Base-by-base conservation (phyloP, 805 yeast genomes). In the Hemisphaericaspora nanyangensis region DNA sequence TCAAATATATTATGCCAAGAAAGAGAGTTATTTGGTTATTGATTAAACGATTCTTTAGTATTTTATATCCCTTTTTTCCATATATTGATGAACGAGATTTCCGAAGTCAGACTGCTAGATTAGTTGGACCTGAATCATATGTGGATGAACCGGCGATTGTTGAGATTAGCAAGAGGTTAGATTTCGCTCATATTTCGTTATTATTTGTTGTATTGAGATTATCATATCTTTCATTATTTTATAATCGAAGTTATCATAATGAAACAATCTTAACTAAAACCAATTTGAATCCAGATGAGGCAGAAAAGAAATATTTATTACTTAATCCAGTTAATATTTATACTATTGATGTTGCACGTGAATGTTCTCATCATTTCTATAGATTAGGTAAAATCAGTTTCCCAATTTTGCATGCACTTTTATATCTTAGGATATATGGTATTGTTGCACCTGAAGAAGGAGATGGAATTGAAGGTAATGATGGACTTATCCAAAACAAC, bases 41-140 rank as follows among this genome's bases (percentile, higher is more conserved):
- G 31, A 56, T 80, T 22, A 78, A 78, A 38, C 56, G 81, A 44
- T 82, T 74, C 47, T 81, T 82, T 52, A 72, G 70, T 12, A 68
- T 70, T 24, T 51, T 82, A 5, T 82, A 82, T 50, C 70, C 82
- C 5, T 77, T 77, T 39, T 61, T 80, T 42, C 88, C 89, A 3
- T 79, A 71, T 47, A 59, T 81, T 24, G 86, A 80, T 54, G 85
- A 81, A 50, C 63, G 54, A 44, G 68, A 64, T 7, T 76, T 76
- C 49, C 62, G 68, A 32, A 47, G 51, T 15, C 63, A 69, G 29
- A 50, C 76, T 4, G 49, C 54, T 2, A 49, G 60, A 8, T 67
- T 78, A 7, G 60, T 78, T 31, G 82, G 77, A 0, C 36, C 54
- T 1, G 50, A 57, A 18, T 41, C 55, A 8, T 43, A 49, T 39